These are phyloP conservation scores for Friedmanniomyces simplex DNA, from an alignment of 495 filamentous ascomycete species.

Conservation along the genomic window DNA sequence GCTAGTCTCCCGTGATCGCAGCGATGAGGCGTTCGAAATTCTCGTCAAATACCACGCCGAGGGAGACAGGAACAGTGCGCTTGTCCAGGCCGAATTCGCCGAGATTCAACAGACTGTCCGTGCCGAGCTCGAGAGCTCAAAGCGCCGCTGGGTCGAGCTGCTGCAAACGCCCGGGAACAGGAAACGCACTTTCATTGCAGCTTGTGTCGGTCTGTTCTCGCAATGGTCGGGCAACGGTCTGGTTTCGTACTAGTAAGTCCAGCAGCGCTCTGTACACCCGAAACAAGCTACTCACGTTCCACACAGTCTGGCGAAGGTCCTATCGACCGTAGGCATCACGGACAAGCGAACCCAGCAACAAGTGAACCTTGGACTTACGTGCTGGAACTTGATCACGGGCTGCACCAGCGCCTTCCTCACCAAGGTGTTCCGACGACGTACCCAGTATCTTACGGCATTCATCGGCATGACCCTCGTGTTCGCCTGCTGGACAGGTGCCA, in stretches of 20 bases:
- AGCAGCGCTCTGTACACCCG: not conserved
- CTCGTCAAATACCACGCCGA: conserved; percentile 39
- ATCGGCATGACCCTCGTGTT: conserved; percentile 30
- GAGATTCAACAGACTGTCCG: conserved; percentile 28
- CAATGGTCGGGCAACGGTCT: conserved; percentile 30
- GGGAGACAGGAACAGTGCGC: conserved; percentile 44
- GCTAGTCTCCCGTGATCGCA: conserved; percentile 17
- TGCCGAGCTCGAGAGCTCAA: conserved; percentile 21
- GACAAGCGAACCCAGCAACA: conserved; percentile 11
- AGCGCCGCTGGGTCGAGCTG: conserved; percentile 25
- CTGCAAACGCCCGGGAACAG: conserved; percentile 25
- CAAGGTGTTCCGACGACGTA: conserved; percentile 18
- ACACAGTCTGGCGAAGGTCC: conserved; percentile 14
- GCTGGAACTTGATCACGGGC: conserved; percentile 22
- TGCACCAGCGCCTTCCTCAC: conserved; percentile 17
- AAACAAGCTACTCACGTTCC: too few relatives aligned
- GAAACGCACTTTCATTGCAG: conserved; percentile 28
- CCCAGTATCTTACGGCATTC: conserved; percentile 22
- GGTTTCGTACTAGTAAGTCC: conserved; percentile 16
- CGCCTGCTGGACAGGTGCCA: conserved; percentile 38
- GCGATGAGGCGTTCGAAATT: conserved; percentile 23
- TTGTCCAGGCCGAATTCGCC: conserved; percentile 48
- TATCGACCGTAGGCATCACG: conserved; percentile 24
- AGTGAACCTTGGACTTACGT: conserved; percentile 23
- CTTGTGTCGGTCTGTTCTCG: conserved; percentile 29